phyloP scores from a whole-genome alignment of 148 eudicot genomes.

The Heliosperma pusillum region DNA sequence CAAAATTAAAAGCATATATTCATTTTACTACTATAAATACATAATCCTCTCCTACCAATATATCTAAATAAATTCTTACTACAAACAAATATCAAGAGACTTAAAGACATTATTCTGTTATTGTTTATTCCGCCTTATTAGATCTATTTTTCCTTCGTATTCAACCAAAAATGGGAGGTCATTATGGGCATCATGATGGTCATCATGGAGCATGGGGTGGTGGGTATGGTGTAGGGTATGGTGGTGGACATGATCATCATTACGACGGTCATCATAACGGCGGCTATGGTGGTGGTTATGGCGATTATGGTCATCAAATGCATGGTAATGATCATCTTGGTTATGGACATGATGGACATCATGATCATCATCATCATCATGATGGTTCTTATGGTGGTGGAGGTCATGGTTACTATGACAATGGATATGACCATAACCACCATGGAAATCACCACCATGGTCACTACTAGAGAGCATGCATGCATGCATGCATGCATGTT shows the following conservation, averaged over 20 bases:
- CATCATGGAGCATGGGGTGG: conserved; percentile 11
- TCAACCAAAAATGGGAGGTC: conserved; percentile 15
- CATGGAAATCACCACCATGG: conserved; percentile 9
- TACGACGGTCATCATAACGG: no score
- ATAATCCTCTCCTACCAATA: neutral
- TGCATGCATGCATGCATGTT: neutral
- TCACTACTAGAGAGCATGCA: neutral
- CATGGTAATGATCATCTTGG: conserved; percentile 10
- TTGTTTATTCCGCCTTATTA: no score
- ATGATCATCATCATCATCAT: conserved; percentile 10
- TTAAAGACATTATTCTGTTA: no score
- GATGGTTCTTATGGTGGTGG: neutral
- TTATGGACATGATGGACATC: conserved; percentile 3
- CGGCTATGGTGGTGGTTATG: neutral
- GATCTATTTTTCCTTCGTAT: no score
- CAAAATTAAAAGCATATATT: conserved; percentile 3
- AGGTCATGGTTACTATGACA: neutral
- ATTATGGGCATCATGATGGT: conserved; percentile 12
- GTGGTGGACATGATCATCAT: neutral
- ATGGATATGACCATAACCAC: conserved; percentile 11
- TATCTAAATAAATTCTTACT: neutral
- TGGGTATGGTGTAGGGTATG: neutral
- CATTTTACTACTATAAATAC: neutral
- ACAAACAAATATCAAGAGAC: no score
- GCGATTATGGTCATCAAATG: conserved; percentile 9